Evolutionary conservation across 345 rosid species (phyloP), one percentile per base, ranked within the genome.

Genomic region (Syzygium oleosum): DNA sequence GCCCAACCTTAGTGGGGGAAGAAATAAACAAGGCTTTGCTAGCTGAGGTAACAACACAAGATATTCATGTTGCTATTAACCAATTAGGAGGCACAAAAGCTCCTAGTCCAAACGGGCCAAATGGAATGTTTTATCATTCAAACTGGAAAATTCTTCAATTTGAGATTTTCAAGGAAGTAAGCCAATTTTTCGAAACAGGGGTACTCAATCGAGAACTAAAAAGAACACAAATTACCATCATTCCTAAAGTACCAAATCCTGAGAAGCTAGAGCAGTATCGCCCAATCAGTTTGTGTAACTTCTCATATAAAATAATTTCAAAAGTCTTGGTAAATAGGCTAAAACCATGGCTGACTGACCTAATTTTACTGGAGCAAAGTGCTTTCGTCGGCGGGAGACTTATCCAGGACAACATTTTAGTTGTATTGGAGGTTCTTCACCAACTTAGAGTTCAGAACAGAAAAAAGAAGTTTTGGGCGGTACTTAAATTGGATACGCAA

Each of bases 11-110:
- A 13, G 34, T 0, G 4, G 9, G 16, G 34, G 73, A 61, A 34
- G 29, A 12, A n/a, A 61, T 61, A 13, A 61, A 61, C 85, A 88
- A 87, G 90, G 88, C 89, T 90, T 88, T 89, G 53, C 38, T 12
- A 5, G 13, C 0, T 8, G 27, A 79, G 6, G 51, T 61, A 5
- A 61, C 34, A n/a, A 13, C 4, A 38, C 16, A 25, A 38, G 1
- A 79, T 7, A 49, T 21, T 41, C 31, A 41, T 21, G 5, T 0
- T 79, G 2, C 29, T 5, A 14, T 79, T 4, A 9, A 25, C 29
- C 12, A 38, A 34, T 29, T 5, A 5, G 4, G n/a, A 41, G 13
- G 27, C 9, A 4, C 4, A 7, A 19, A 79, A 41, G 84, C 51
- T 19, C 52, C 0, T 2, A 2, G 51, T 7, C 12, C 1, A 4